Conservation (phyloP, 2,329 filamentous ascomycete species). For the Torrubiella hemipterigena region DNA sequence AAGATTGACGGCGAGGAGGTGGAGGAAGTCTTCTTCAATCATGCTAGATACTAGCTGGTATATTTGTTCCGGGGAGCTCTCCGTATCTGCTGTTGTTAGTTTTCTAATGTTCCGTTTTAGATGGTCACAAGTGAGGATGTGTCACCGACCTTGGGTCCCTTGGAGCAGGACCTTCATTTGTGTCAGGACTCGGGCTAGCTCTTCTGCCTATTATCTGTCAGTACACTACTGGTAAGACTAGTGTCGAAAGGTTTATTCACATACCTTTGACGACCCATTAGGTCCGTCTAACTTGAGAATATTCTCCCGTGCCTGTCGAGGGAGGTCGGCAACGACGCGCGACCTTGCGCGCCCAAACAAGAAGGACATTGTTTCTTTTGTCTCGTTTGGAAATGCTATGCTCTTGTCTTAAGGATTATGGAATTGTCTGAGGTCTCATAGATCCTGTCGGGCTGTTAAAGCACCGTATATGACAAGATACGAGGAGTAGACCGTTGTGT, state of each 20-base stretch:
- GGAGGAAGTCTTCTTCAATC: conserved; percentile 81
- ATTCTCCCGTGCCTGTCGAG: conserved; percentile 44
- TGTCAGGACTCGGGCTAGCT: conserved; percentile 70
- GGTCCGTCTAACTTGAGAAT: conserved; percentile 39
- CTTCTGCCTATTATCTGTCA: conserved; percentile 53
- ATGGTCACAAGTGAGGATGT: no score
- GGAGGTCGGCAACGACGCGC: conserved; percentile 39
- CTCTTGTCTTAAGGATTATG: no score
- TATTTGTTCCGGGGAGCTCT: conserved; percentile 78
- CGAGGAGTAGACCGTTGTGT: no score
- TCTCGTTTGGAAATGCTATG: not conserved
- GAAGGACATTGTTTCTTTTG: conserved; percentile 34
- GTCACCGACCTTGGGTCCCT: conserved; percentile 78
- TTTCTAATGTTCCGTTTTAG: not conserved
- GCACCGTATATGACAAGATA: no score
- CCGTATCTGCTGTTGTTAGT: conserved; percentile 48
- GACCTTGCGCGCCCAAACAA: conserved; percentile 41
- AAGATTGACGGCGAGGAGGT: conserved; percentile 70
- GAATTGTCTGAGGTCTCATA: no score
- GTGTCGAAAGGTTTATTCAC: conserved; percentile 1
- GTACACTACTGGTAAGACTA: conserved; percentile 11
- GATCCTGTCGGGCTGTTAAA: no score
- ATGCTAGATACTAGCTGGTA: conserved; percentile 74
- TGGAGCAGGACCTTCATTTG: conserved; percentile 92
- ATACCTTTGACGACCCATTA: conserved; percentile 34